phyloP scores from a whole-genome alignment of 345 rosid genomes.

The Syzygium jambos region DNA sequence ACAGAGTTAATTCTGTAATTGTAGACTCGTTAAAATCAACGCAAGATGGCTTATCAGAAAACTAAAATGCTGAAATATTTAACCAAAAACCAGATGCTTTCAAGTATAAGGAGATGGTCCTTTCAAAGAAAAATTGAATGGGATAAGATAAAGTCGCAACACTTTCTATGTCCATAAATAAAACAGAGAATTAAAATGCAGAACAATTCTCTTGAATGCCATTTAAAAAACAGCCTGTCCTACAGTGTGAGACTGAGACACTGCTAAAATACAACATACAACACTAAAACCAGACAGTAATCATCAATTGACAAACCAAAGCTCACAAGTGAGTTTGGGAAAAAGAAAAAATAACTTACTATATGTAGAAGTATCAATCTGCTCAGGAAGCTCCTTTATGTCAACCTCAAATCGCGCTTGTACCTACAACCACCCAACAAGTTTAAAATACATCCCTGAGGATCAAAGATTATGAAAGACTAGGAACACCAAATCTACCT shows the following conservation, averaged over 20 bases:
- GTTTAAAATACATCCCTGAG: background rate
- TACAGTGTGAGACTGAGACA: background rate
- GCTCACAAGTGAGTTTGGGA: background rate
- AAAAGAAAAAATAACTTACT: slow-evolving; percentile 1
- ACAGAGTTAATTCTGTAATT: background rate
- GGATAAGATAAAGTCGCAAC: background rate
- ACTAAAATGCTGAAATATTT: background rate
- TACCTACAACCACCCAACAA: slow-evolving; percentile 6
- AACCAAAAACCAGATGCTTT: background rate
- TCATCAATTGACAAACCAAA: background rate
- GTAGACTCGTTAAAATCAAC: background rate
- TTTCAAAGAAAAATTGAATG: background rate
- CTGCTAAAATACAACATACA: background rate
- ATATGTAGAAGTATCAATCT: slow-evolving; percentile 30
- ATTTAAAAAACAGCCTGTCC: background rate
- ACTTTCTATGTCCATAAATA: background rate
- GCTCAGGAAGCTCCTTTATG: slow-evolving; percentile 30
- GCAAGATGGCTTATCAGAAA: background rate
- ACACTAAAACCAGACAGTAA: background rate
- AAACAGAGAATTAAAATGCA: background rate
- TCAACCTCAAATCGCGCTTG: slow-evolving; percentile 33
- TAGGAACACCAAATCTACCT: slow-evolving; percentile 34
- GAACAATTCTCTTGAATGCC: background rate
- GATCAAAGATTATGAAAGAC: background rate
- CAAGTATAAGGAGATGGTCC: background rate